These are phyloP conservation scores for Suillus sp. DNA, from an alignment of 768 basidiomycete species.

Conservation along the genomic window DNA sequence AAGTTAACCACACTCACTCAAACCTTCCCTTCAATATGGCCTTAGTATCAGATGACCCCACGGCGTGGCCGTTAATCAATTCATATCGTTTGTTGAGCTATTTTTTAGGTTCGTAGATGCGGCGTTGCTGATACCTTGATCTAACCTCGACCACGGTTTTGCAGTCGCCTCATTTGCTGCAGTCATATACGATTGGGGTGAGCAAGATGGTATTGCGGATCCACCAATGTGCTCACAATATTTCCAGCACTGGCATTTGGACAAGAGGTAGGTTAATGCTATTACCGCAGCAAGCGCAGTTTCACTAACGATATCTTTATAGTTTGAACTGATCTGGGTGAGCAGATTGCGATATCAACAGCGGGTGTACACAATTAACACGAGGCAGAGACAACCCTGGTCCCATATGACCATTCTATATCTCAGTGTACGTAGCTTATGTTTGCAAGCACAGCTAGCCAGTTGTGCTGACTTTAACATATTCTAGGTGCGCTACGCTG, in stretches of 20 bases:
- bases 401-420: not conserved
- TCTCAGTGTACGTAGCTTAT: not conserved
- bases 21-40: not conserved
- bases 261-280: not conserved
- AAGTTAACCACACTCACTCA: not conserved
- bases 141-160: not conserved
- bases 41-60: not conserved
- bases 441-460: not conserved
- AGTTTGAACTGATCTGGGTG: conserved; percentile 4
- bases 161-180: not conserved
- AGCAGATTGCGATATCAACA: not conserved
- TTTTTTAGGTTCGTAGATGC: not conserved
- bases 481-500: conserved; percentile 5
- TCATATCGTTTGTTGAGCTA: not conserved
- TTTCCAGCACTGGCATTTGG: not conserved
- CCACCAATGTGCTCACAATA: not conserved
- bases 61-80: not conserved
- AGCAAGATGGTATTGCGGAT: not conserved
- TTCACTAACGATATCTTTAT: not conserved
- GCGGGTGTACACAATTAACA: not conserved
- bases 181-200: not conserved
- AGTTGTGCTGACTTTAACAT: not conserved
- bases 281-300: not conserved
- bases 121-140: not conserved
- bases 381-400: not conserved